Evolutionary conservation across 495 filamentous ascomycete species (phyloP), one percentile per base, ranked within the genome.

Genomic region (Penicillium ochrochloron): DNA sequence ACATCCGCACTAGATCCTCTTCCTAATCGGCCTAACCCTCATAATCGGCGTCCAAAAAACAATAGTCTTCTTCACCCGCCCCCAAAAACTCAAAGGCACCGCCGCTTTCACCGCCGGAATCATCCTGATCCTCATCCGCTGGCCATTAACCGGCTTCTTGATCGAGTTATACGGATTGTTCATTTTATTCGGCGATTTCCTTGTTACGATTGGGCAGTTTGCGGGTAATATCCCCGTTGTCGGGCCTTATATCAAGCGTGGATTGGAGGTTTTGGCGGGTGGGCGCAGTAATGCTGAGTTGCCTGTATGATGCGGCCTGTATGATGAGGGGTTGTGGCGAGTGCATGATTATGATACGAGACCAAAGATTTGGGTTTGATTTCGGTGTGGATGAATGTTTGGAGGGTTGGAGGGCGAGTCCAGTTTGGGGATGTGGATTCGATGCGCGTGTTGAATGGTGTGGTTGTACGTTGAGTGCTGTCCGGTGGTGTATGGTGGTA

Each of bases 21-120:
- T 99, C 83, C 88, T 99, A 41, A 87, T 96, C 83, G 95, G 95
- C 75, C 84, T 99, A 5, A 95, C 93, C 34, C 88, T 97, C 39
- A 93, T 97, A 60, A 96, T 98, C 82, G 96, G 96, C n/a, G 82
- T 92, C 53, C 84, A 89, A 74, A 97, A 97, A 71, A 97, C 95
- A 8, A 77, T 92, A 37, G 78, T 88, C 76, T 99, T 99, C 85
- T 99, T 99, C 83, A 90, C 92, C 54, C 91, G 94, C 42, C 89
- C 87, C 56, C 91, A 97, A 67, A 99, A 99, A 75, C 83, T 92
- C 66, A 92, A 93, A 73, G 95, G 95, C 65, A 97, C 92, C 7
- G 91, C 89, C 14, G 94, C 93, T 19, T 99, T 99, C 80, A 84
- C 89, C 69, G 76, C 80, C n/a, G 95, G 95, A 4, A 89, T 99